phyloP scores from a whole-genome alignment of 805 yeast species.

The Ogataea neopini region DNA sequence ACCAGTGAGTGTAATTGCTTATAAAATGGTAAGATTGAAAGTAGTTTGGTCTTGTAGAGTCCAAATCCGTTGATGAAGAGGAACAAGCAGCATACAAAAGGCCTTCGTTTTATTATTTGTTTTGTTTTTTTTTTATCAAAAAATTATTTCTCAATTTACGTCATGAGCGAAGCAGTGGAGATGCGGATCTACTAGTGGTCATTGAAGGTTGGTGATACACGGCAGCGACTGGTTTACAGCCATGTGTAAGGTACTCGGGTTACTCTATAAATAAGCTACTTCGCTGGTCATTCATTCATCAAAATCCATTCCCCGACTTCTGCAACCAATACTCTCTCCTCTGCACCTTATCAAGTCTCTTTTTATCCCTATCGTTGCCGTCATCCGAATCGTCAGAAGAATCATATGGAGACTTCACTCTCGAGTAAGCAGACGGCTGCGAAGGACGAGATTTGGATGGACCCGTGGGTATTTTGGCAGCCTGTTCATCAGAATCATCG shows the following conservation, averaged over 20 bases:
- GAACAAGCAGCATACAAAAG: no score
- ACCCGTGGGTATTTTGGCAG: neutral
- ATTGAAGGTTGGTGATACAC: no score
- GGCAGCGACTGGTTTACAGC: no score
- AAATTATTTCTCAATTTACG: no score
- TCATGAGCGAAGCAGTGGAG: no score
- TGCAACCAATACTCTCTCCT: conserved; percentile 41
- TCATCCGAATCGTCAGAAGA: conserved; percentile 6
- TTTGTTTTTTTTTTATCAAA: neutral
- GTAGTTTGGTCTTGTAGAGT: no score
- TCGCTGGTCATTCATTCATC: neutral
- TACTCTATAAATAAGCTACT: neutral
- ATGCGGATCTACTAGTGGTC: no score
- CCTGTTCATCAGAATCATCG: neutral
- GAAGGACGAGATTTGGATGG: neutral
- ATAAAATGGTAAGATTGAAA: no score
- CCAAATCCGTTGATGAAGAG: no score
- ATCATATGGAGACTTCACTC: conserved; percentile 22
- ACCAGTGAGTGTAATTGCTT: no score
- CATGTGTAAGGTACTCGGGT: no score
- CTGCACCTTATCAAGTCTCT: conserved; percentile 13
- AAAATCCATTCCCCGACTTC: conserved; percentile 32
- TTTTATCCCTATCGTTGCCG: neutral
- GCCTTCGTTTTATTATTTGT: neutral
- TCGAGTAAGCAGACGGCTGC: conserved; percentile 17